Conservation (phyloP, 805 yeast species). For the Blastobotrys robertii region DNA sequence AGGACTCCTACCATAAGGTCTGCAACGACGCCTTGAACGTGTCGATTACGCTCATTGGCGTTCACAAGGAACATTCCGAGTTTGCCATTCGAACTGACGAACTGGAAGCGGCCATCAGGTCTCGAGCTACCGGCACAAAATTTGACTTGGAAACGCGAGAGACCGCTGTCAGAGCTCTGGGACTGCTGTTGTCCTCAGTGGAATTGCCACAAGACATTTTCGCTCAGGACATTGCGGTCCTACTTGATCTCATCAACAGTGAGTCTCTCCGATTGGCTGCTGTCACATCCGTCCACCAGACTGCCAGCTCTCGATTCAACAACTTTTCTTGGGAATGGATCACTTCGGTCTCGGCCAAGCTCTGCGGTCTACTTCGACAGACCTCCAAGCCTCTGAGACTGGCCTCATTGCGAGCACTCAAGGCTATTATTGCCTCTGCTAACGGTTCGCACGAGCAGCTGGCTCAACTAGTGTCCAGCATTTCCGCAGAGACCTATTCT, state of each 20-base stretch:
- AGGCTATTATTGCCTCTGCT: slow-evolving; percentile 4
- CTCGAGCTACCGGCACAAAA: slow-evolving; percentile 28
- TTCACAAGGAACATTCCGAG: slow-evolving; percentile 1
- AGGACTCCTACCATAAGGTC: slow-evolving; percentile 30
- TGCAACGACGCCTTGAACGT: slow-evolving; percentile 28
- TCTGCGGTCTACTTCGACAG: slow-evolving; percentile 15
- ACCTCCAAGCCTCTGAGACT: slow-evolving; percentile 18
- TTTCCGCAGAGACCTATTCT: no score
- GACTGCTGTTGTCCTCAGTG: slow-evolving; percentile 18
- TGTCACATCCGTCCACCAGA: slow-evolving; percentile 22
- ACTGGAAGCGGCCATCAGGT: slow-evolving; percentile 25
- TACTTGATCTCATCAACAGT: slow-evolving; percentile 28
- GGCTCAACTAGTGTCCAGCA: no score
- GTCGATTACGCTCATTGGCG: slow-evolving; percentile 16
- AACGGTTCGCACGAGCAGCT: no score
- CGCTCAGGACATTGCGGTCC: slow-evolving; percentile 23
- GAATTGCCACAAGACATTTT: slow-evolving; percentile 21
- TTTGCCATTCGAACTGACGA: slow-evolving; percentile 6
- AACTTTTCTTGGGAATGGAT: slow-evolving; percentile 14
- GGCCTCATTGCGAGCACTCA: slow-evolving; percentile 17
- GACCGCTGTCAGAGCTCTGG: slow-evolving; percentile 27
- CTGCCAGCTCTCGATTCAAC: slow-evolving; percentile 4
- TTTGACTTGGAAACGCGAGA: slow-evolving; percentile 31
- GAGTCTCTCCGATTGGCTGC: slow-evolving; percentile 30
- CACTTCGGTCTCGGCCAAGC: slow-evolving; percentile 10